Evolutionary conservation across 129 eudicot genomes (phyloP).

Genomic region (Centella asiatica): DNA sequence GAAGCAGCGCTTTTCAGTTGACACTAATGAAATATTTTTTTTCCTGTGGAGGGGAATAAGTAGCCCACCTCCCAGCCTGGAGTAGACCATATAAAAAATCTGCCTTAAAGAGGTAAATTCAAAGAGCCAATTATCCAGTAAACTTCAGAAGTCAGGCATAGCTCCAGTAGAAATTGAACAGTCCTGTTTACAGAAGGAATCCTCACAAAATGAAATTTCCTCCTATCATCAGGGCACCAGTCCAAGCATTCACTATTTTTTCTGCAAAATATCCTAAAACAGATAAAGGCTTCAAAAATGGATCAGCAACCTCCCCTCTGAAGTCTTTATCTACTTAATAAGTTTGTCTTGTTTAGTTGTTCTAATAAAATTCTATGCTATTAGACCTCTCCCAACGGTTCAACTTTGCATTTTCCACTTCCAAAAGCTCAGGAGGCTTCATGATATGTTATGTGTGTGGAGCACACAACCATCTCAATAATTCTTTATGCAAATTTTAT

Average conservation of each 20-base stretch:
- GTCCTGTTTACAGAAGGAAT: neutral
- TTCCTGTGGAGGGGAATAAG: neutral
- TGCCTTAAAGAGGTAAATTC: neutral
- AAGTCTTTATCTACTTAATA: neutral
- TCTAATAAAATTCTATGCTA: neutral
- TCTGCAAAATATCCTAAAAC: too few relatives aligned
- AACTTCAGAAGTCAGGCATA: neutral
- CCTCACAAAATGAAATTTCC: neutral
- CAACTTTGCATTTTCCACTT: neutral
- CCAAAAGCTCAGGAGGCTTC: neutral
- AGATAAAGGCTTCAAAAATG: too few relatives aligned
- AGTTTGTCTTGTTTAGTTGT: neutral
- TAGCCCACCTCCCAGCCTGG: neutral
- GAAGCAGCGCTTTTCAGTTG: neutral
- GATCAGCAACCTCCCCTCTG: too few relatives aligned
- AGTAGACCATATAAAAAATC: neutral
- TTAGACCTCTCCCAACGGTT: neutral
- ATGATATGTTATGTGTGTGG: neutral
- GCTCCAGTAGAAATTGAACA: neutral
- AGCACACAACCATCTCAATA: neutral
- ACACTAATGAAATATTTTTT: neutral
- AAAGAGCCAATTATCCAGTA: neutral
- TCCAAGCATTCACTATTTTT: too few relatives aligned
- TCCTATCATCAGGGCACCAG: neutral
- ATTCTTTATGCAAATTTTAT: neutral